phyloP scores from a whole-genome alignment of 2,329 filamentous ascomycete genomes.

The Colletotrichum liaoningense region DNA sequence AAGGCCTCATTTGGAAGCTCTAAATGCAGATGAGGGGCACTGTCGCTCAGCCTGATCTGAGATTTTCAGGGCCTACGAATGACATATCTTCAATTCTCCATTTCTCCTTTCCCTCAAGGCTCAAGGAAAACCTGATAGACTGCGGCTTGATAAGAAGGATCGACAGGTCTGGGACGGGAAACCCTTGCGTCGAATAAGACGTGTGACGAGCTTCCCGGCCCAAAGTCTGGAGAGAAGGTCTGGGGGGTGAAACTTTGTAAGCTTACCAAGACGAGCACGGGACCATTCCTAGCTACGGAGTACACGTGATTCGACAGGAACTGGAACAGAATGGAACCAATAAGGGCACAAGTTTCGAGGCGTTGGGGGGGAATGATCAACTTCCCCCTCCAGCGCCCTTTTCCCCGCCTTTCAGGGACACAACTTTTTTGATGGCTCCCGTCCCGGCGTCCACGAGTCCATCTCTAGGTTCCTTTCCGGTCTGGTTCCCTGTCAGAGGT shows the following conservation, averaged over 20 bases:
- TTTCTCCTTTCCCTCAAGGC: neutral
- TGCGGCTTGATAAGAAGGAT: conserved; percentile 10
- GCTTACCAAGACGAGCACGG: neutral
- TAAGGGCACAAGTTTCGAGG: neutral
- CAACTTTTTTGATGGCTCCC: neutral
- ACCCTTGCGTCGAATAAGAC: neutral
- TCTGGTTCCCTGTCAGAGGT: neutral
- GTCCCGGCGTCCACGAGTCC: neutral
- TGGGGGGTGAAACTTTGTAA: neutral
- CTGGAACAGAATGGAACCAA: conserved; percentile 8
- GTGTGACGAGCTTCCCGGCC: conserved; percentile 6
- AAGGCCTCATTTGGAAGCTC: too few species aligned
- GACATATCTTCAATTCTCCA: too few species aligned
- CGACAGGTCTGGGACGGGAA: conserved; percentile 1
- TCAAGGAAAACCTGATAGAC: neutral
- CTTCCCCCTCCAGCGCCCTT: conserved; percentile 19
- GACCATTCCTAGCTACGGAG: too few species aligned
- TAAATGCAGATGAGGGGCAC: too few species aligned
- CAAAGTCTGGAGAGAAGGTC: neutral
- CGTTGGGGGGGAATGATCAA: neutral
- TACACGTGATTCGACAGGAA: neutral
- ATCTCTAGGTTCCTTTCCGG: neutral
- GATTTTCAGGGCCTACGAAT: too few species aligned
- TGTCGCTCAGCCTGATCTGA: too few species aligned
- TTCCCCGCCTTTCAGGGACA: conserved; percentile 23